Base-by-base conservation (phyloP, 176 grass and related monocot species). In the Urochloa ruziziensis region DNA sequence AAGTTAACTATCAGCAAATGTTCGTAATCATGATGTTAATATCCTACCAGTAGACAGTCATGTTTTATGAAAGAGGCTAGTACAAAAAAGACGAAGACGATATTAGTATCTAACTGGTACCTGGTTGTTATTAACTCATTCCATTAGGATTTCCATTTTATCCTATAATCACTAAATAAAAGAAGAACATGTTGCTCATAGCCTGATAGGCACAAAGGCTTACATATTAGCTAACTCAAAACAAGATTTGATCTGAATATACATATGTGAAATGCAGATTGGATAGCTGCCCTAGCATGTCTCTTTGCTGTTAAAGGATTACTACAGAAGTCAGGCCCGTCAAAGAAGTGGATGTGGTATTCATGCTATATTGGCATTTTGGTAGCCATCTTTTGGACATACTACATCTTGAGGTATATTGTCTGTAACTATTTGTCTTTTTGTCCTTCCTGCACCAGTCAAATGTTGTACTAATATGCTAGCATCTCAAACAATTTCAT, bases 251-350 rank as follows among this genome's bases (percentile, higher is more conserved):
- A 62, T 61, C 17, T 74, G 1, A 79, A 46, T 78, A 69, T 80
- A 14, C 53, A 33, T 76, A 21, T 19, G n/a, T 53, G 33, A 72
- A 68, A 51, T 51, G 65, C 75, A 98, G 96, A 98, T 82, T 93
- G 85, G 89, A 74, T 98, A 83, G 95, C 87, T 85, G 87, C 85
- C 19, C 67, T 98, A 52, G 91, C 91, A 89, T 98, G 96, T 77
- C 44, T 90, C 80, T 77, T 93, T 25, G 67, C 96, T 39, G 80
- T 93, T 34, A 95, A 91, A 61, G 96, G 96, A 17, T 80, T 98
- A 64, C 62, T 95, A 72, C 67, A 88, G 61, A 67, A 11, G 59
- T 89, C 92, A 66, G 86, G 72, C 21, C 84, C 86, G 21, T 87
- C 64, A 12, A 91, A 91, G 70, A 90, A 85, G 67, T 98, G 89